Evolutionary conservation across 805 yeast species (phyloP).

Genomic region (Yamadazyma paraphyllophila): DNA sequence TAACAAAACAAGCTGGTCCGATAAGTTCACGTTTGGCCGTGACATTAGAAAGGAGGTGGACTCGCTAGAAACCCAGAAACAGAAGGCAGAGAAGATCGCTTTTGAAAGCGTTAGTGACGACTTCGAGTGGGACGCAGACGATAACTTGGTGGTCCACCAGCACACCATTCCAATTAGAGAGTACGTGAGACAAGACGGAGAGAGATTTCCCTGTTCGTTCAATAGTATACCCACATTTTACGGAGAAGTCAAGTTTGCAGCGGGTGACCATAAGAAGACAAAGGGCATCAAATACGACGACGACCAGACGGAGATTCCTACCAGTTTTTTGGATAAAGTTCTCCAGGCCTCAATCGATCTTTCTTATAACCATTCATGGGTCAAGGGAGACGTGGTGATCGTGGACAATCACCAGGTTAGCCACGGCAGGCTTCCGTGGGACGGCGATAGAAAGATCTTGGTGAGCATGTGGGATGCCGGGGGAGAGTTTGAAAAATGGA

Average conservation of each 20-base stretch:
- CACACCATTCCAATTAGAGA: slow-evolving; percentile 19
- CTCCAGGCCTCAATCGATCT: slow-evolving; percentile 13
- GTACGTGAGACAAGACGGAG: slow-evolving; percentile 4
- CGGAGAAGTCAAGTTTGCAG: slow-evolving; percentile 2
- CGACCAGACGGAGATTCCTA: neutral
- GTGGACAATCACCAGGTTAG: slow-evolving; percentile 35
- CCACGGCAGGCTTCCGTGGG: slow-evolving; percentile 33
- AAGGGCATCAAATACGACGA: slow-evolving; percentile 3
- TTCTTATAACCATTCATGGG: slow-evolving; percentile 28
- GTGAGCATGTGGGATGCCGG: slow-evolving; percentile 36
- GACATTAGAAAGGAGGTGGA: slow-evolving; percentile 19
- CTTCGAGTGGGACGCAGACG: slow-evolving; percentile 23
- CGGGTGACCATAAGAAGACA: neutral
- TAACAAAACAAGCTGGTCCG: slow-evolving; percentile 23
- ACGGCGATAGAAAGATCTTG: slow-evolving; percentile 27
- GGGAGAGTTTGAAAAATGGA: neutral
- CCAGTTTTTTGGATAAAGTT: slow-evolving; percentile 8
- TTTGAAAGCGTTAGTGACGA: slow-evolving; percentile 21
- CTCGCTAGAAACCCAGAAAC: slow-evolving; percentile 20
- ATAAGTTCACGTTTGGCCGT: slow-evolving; percentile 29
- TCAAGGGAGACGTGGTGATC: slow-evolving; percentile 30
- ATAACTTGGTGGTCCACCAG: slow-evolving; percentile 26
- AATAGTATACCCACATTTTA: slow-evolving; percentile 12
- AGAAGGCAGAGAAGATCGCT: slow-evolving; percentile 23
- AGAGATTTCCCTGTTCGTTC: slow-evolving; percentile 10